phyloP scores from a whole-genome alignment of 331 rosid species.

The Pyracantha coccinea region DNA sequence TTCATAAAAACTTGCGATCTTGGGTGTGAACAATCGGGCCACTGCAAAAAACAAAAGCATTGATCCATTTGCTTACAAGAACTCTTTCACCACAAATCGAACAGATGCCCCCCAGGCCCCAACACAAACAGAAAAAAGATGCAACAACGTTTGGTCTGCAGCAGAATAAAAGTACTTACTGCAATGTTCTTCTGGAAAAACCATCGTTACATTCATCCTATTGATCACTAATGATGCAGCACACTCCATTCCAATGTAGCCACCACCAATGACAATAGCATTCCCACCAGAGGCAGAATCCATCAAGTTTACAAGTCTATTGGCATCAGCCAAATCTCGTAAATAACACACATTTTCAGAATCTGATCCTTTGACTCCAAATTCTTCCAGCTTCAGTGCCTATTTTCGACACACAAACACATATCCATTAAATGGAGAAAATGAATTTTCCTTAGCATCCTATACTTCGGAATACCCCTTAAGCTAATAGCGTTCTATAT shows the following conservation, averaged over 20 bases:
- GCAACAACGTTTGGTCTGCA: neutral
- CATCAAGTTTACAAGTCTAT: slow-evolving; percentile 54
- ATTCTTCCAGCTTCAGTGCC: slow-evolving; percentile 95
- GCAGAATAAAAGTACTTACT: slow-evolving; percentile 44
- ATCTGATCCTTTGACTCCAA: slow-evolving; percentile 90
- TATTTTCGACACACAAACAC: slow-evolving; percentile 14
- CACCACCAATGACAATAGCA: slow-evolving; percentile 95
- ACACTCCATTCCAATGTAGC: slow-evolving; percentile 97
- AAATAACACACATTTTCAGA: slow-evolving; percentile 90
- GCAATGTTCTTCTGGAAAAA: slow-evolving; percentile 98
- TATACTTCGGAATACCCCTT: neutral
- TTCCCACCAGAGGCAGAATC: slow-evolving; percentile 64
- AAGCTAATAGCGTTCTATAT: neutral
- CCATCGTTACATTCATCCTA: slow-evolving; percentile 81
- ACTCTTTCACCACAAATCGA: neutral
- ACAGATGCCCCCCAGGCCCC: neutral
- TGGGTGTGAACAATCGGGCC: slow-evolving; percentile 92
- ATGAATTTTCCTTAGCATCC: neutral
- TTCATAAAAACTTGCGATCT: slow-evolving; percentile 84
- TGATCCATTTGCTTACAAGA: neutral
- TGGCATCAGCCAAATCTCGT: slow-evolving; percentile 77
- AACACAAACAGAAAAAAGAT: neutral
- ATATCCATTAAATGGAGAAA: neutral
- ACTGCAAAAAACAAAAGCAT: slow-evolving; percentile 36
- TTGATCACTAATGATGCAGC: slow-evolving; percentile 93